A percentile compares a stretch with the other conserved stretches of the same genome.
Evolutionary conservation across 768 basidiomycete genomes (phyloP).

Genomic region (Phlebiopsis flavidoalba): DNA sequence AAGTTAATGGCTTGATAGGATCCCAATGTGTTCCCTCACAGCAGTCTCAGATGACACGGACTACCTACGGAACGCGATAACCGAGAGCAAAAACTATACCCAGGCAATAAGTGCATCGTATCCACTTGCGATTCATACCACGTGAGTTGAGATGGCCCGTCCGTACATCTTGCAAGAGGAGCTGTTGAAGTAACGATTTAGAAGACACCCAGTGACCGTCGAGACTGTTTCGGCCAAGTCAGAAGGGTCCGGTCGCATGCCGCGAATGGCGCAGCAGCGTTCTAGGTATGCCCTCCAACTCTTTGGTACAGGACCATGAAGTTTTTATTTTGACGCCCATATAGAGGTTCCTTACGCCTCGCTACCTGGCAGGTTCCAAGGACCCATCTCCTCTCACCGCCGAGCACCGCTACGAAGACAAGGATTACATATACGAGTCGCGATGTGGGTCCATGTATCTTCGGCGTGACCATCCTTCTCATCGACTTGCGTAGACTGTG

Average conservation of each 20-base stretch:
- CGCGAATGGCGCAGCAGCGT: conserved; percentile 55
- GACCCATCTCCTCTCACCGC: conserved; percentile 55
- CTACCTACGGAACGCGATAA: neutral
- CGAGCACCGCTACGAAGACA: conserved; percentile 50
- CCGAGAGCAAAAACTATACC: neutral
- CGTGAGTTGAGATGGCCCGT: conserved; percentile 13
- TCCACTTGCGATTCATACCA: neutral
- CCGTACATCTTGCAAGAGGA: conserved; percentile 56
- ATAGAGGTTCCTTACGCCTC: conserved; percentile 72
- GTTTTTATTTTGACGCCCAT: neutral
- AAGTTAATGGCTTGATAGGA: too few relatives aligned
- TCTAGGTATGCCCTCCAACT: conserved; percentile 43
- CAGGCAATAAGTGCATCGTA: neutral
- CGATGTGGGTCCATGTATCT: conserved; percentile 38
- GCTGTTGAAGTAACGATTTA: conserved; percentile 34
- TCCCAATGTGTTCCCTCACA: too few relatives aligned
- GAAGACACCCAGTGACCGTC: conserved; percentile 39
- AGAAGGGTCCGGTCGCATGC: conserved; percentile 59
- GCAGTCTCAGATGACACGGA: too few relatives aligned
- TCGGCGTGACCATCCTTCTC: neutral
- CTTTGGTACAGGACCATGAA: neutral
- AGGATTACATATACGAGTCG: conserved; percentile 57
- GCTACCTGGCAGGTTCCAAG: conserved; percentile 57
- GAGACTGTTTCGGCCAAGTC: conserved; percentile 53
- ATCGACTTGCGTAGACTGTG: conserved; percentile 37